Percentiles rank a stretch among this genome's conserved stretches.
These are phyloP conservation scores for Aspergillus bombycis DNA, from an alignment of 2,329 filamentous ascomycete species.

Conservation along the genomic window DNA sequence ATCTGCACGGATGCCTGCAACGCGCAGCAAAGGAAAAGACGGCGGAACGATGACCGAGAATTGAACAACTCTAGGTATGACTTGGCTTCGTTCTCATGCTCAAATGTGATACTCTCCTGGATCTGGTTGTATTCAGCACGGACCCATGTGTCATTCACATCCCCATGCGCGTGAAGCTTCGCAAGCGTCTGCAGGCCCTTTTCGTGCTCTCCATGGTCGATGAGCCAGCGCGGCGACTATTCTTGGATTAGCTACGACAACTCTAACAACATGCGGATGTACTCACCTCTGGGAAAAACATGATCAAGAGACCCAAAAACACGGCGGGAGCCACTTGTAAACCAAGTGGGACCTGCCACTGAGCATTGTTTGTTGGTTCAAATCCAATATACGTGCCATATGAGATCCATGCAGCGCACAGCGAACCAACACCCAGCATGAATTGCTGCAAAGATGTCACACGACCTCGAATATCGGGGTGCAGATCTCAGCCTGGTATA, in stretches of 20 bases:
- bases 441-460: constrained; percentile 79
- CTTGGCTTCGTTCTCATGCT: constrained; percentile 71
- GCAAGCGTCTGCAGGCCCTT: constrained; percentile 69
- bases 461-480: constrained; percentile 75
- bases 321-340: constrained; percentile 72
- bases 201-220: constrained; percentile 68
- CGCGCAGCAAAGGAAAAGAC: constrained; percentile 69
- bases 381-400: constrained; percentile 65
- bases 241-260: constrained; percentile 8
- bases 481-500: constrained; percentile 79
- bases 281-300: constrained; percentile 68
- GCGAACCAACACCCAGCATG: constrained; percentile 76
- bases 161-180: constrained; percentile 69
- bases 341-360: constrained; percentile 68
- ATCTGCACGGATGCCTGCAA: constrained; percentile 75
- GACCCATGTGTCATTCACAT: constrained; percentile 69
- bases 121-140: constrained; percentile 74
- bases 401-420: constrained; percentile 73
- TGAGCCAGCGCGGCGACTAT: constrained; percentile 70
- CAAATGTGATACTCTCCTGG: constrained; percentile 65
- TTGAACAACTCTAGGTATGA: constrained; percentile 71
- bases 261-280: not conserved
- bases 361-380: constrained; percentile 48
- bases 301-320: constrained; percentile 66
- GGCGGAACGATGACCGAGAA: constrained; percentile 68